Evolutionary conservation across 2,329 filamentous ascomycete species (phyloP).

Genomic region (Colletotrichum musae): DNA sequence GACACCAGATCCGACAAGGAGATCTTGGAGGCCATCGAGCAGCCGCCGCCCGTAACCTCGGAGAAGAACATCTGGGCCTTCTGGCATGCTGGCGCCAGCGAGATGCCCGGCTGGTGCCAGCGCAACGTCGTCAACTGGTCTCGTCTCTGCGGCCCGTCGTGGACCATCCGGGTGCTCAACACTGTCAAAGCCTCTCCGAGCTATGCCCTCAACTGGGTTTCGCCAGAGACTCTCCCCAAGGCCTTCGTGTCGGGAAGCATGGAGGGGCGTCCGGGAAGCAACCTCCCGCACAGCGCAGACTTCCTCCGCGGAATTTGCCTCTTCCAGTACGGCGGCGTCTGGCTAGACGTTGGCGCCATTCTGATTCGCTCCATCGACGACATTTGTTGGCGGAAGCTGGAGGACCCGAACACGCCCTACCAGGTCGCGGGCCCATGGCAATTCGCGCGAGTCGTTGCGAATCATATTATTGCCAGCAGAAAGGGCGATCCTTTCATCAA

Average conservation of each 20-base stretch:
- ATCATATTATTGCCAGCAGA: slow-evolving; percentile 54
- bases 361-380: slow-evolving; percentile 54
- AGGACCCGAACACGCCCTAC: slow-evolving; percentile 50
- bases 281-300: slow-evolving; percentile 57
- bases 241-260: slow-evolving; percentile 53
- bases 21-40: slow-evolving; percentile 47
- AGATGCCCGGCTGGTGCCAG: slow-evolving; percentile 55
- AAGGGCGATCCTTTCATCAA: slow-evolving; percentile 58
- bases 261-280: slow-evolving; percentile 52
- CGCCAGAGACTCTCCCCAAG: slow-evolving; percentile 38
- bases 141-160: slow-evolving; percentile 53
- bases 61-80: slow-evolving; percentile 63
- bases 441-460: slow-evolving; percentile 36
- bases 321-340: slow-evolving; percentile 55
- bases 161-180: slow-evolving; percentile 59
- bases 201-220: slow-evolving; percentile 53
- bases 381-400: slow-evolving; percentile 55
- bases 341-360: slow-evolving; percentile 57
- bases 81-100: slow-evolving; percentile 55
- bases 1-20: slow-evolving; percentile 46
- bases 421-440: slow-evolving; percentile 46
- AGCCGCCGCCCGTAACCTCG: slow-evolving; percentile 50
- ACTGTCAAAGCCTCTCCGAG: slow-evolving; percentile 53
- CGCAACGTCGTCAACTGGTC: slow-evolving; percentile 59
- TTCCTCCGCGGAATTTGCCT: slow-evolving; percentile 58